Base-by-base conservation (phyloP, 1,284 basidiomycete genomes). In the Xerocomus amazonicus region DNA sequence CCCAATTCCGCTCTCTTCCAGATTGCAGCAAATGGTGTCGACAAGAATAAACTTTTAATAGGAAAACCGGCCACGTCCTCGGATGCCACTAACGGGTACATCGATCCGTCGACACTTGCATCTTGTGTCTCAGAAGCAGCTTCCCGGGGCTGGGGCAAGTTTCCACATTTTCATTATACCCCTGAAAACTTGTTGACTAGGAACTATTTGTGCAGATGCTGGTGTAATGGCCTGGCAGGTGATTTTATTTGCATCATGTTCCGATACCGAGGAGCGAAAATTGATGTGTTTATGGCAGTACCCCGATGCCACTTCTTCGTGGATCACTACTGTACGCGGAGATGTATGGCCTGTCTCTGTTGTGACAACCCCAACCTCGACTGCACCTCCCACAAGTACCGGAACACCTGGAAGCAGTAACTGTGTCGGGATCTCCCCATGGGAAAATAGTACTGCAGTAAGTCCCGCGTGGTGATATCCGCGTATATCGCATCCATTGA, bases 11-110 rank as follows among this genome's bases (percentile, higher is more conserved):
- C 73, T 0, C 48, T 86, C 10, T 85, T 85, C 70, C 74, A 87
- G 65, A 86, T 87, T 57, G 72, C 76, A 8, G 72, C 72, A 6
- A 76, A 70, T 44, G 81, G 81, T 32, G 73, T 85, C 7, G 60
- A 73, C 3, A 62, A 80, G 17, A 56, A 74, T 63, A 80, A 80
- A 63, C 57, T 79, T 42, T 73, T 80, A 43, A 81, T 87, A 47
- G 84, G 83, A 3, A 87, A 87, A 66, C 84, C 83, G 2, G 82
- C 73, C 0, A 70, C 63, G 3, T 26, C 69, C 4, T 59, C 69
- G 12, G 81, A 83, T 56, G 81, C 83, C 2, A 73, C 52, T 55
- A 83, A 76, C 5, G 52, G 52, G 19, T 49, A 49, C 19, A 43
- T 56, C 14, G 13, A 31, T 12, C 13, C 44, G 0, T 27, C 26